These are phyloP conservation scores for Ceratobasidium theobromae DNA, from an alignment of 1,284 basidiomycete genomes.

Conservation along the genomic window DNA sequence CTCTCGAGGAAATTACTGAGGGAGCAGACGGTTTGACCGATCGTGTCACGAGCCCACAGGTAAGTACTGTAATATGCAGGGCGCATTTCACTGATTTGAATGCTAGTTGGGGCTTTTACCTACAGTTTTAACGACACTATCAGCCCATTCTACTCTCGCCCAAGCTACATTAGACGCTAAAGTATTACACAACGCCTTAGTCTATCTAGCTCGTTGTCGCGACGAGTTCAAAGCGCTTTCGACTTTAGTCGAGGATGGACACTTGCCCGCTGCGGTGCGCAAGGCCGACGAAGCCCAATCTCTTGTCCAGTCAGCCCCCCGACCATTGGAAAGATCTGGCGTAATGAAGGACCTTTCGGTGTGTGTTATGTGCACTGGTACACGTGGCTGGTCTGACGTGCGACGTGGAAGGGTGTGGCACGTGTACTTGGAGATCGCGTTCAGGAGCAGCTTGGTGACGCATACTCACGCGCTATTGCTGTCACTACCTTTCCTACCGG, in stretches of 20 bases:
- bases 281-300: conserved; percentile 48
- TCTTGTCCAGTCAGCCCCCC: conserved; percentile 53
- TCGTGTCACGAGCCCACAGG: conserved; percentile 59
- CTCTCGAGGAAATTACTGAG: conserved; percentile 53
- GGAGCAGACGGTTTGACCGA: conserved; percentile 57
- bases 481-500: conserved; percentile 29
- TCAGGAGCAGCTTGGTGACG: conserved; percentile 71
- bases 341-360: conserved; percentile 63
- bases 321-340: conserved; percentile 53
- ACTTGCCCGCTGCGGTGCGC: conserved; percentile 60
- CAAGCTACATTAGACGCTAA: conserved; percentile 60
- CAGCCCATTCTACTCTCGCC: conserved; percentile 58
- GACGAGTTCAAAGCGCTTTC: conserved; percentile 50
- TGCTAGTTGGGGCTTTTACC: conserved; percentile 66
- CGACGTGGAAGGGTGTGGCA: conserved; percentile 28
- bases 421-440: conserved; percentile 57
- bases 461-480: conserved; percentile 59
- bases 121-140: conserved; percentile 53
- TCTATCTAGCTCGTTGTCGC: conserved; percentile 56
- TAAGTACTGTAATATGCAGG: conserved; percentile 41
- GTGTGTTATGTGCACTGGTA: conserved; percentile 34
- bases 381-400: conserved; percentile 21
- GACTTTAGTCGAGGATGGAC: conserved; percentile 54
- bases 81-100: conserved; percentile 34
- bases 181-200: conserved; percentile 52